Base-by-base conservation (phyloP, 2,329 filamentous ascomycete genomes). In the Neofusicoccum ribis region DNA sequence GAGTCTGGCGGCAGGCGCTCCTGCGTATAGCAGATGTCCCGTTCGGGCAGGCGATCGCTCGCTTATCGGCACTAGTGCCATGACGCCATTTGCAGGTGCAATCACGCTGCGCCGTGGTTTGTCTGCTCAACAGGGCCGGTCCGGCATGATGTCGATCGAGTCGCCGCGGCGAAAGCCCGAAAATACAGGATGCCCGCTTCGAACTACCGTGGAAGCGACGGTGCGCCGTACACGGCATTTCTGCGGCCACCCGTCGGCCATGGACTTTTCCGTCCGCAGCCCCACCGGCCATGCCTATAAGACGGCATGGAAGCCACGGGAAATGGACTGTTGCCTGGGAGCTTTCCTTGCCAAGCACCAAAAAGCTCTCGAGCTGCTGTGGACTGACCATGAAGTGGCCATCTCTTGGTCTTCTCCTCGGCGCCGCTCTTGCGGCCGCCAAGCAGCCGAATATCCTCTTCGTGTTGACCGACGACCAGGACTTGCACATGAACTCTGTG, bases 401-500 rank as follows among this genome's bases (percentile, higher is more conserved):
- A 4, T 46, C 49, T 14, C n/a, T 52, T n/a, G 23, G 39, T 34
- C 50, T 54, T 14, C 31, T 63, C 47, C 27, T 63, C 5, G 34
- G 60, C 60, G 60, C 49, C 60, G 60, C 60, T 54, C 20, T 63
- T 34, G 60, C 60, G 47, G 44, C 47, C 12, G 60, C 60, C 27
- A 63, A 63, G 31, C 60, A 63, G 31, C 72, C 72, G 1, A 90
- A 90, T 68, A 85, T 91, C 51, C 78, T 91, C 20, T 88, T 91
- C 70, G 86, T 91, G 65, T 79, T 91, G 44, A 88, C 87, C 0
- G 89, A 91, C 67, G 89, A 91, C 67, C 88, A 91, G 70, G 88
- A 91, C 70, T 74, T 86, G 1, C 83, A 85, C 46, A 78, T 91
- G 69, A 78, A 86, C 52, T 90, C 88, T 0, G 71, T 89, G 3